These are phyloP conservation scores for Fusarium burgessii DNA, from an alignment of 2,329 filamentous ascomycete species.

Conservation along the genomic window DNA sequence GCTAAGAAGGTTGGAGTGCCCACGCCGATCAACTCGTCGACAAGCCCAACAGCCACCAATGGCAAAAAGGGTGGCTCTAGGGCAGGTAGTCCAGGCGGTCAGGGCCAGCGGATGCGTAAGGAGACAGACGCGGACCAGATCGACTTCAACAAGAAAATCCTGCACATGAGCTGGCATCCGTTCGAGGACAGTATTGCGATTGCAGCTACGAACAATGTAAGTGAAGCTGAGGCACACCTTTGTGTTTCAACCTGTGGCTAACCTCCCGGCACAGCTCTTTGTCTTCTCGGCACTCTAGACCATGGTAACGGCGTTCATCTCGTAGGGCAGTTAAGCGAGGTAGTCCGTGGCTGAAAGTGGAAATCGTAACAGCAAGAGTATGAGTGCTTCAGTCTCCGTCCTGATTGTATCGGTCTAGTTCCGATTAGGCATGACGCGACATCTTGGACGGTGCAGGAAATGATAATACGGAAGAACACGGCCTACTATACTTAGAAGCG, in stretches of 20 bases:
- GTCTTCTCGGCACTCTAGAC: conserved; percentile 80
- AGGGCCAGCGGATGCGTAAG: conserved; percentile 96
- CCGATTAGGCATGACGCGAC: conserved; percentile 34
- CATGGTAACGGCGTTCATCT: conserved; percentile 45
- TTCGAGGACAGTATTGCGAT: conserved; percentile 99
- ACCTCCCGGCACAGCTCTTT: conserved; percentile 68
- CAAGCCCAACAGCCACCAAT: conserved; percentile 76
- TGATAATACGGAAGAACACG: conserved; percentile 37
- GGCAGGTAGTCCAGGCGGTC: conserved; percentile 84
- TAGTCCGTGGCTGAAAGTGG: conserved; percentile 26
- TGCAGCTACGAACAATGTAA: conserved; percentile 98
- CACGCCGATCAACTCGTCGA: conserved; percentile 90
- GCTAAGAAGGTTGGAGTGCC: conserved; percentile 99
- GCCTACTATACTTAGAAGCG: conserved; percentile 45
- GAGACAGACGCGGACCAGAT: conserved; percentile 99
- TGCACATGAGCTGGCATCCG: conserved; percentile 99
- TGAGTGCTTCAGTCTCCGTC: conserved; percentile 28
- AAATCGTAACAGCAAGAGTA: conserved; percentile 37
- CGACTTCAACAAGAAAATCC: conserved; percentile 99
- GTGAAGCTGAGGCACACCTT: conserved; percentile 53
- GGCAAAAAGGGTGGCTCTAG: conserved; percentile 91
- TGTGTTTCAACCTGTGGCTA: conserved; percentile 32
- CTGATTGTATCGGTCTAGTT: conserved; percentile 33
- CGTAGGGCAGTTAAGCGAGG: conserved; percentile 35
- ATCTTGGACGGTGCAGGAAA: conserved; percentile 38